Conservation (phyloP, 345 rosid genomes). For the Arabidopsis arenosa region DNA sequence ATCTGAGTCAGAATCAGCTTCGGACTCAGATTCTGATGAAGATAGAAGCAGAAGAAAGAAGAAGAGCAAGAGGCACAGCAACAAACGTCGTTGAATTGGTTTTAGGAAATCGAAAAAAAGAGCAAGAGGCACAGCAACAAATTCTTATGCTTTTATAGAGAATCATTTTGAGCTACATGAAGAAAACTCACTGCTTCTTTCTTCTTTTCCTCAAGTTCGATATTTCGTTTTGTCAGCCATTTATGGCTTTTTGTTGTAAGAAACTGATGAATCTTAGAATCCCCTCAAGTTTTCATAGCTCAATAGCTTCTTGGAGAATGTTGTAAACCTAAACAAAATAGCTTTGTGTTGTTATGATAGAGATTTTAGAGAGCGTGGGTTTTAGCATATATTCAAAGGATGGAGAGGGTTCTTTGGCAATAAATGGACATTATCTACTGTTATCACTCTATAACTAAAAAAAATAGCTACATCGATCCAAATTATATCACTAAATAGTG, state of each 20-base stretch:
- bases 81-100: conserved; percentile 51
- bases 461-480: too few relatives aligned
- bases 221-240: conserved; percentile 2
- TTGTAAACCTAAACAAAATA: not conserved
- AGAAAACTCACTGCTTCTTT: conserved; percentile 20
- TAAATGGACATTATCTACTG: too few relatives aligned
- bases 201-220: conserved; percentile 6
- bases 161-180: conserved; percentile 30
- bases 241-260: conserved; percentile 31
- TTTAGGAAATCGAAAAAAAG: conserved; percentile 38
- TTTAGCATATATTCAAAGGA: too few relatives aligned
- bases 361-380: too few relatives aligned
- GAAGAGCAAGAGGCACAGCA: conserved; percentile 67
- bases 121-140: conserved; percentile 65
- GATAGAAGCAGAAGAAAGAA: conserved; percentile 64
- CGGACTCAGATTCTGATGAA: conserved; percentile 77
- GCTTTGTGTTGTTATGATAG: too few relatives aligned
- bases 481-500: too few relatives aligned
- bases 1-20: conserved; percentile 70
- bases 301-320: not conserved
- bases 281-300: not conserved
- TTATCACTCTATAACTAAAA: too few relatives aligned
- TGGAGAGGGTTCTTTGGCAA: too few relatives aligned
- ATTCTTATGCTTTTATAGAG: not conserved
- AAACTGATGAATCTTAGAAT: conserved; percentile 19